phyloP scores from a whole-genome alignment of 129 eudicot genomes.

The Flaveria trinervia region DNA sequence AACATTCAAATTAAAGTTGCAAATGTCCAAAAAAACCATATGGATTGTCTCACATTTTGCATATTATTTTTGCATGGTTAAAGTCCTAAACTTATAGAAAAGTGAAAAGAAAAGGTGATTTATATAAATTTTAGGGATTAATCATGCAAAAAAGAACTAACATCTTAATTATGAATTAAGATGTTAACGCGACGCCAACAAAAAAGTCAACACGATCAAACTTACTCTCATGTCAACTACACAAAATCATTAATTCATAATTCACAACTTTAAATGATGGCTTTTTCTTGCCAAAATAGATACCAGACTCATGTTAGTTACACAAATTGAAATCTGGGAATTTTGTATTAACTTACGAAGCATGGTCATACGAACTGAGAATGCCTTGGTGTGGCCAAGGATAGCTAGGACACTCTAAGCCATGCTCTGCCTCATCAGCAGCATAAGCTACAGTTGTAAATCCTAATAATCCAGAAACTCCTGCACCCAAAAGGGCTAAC shows the following conservation, averaged over 20 bases:
- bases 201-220: too few relatives aligned
- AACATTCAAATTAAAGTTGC: neutral
- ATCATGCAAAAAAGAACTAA: too few relatives aligned
- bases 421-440: slow-evolving; percentile 61
- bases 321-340: neutral
- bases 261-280: too few relatives aligned
- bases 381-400: slow-evolving; percentile 72
- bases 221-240: too few relatives aligned
- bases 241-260: too few relatives aligned
- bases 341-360: slow-evolving; percentile 37
- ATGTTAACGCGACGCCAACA: too few relatives aligned
- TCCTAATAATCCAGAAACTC: slow-evolving; percentile 48
- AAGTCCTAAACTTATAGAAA: too few relatives aligned
- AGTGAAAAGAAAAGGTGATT: too few relatives aligned
- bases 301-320: too few relatives aligned
- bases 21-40: neutral
- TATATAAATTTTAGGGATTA: too few relatives aligned
- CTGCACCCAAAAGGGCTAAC: slow-evolving; percentile 52
- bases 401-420: slow-evolving; percentile 45
- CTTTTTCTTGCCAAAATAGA: too few relatives aligned
- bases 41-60: neutral
- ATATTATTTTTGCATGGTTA: neutral
- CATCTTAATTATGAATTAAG: too few relatives aligned
- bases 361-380: slow-evolving; percentile 63
- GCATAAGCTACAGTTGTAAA: slow-evolving; percentile 47